These are phyloP conservation scores for Russula ochroleuca DNA, from an alignment of 768 basidiomycete genomes.

Conservation along the genomic window DNA sequence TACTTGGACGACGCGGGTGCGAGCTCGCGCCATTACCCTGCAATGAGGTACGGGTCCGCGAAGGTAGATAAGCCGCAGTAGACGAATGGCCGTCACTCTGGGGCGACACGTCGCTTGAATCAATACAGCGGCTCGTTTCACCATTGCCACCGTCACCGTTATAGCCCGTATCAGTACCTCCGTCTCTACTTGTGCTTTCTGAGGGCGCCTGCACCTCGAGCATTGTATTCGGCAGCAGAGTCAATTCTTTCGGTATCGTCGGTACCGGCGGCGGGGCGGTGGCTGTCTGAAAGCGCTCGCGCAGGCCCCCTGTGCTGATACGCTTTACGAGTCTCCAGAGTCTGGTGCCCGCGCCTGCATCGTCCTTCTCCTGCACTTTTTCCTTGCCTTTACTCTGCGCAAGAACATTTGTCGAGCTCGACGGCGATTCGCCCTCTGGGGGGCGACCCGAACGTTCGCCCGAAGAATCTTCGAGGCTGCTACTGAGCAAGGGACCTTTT, in stretches of 20 bases:
- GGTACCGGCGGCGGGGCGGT: slow-evolving; percentile 51
- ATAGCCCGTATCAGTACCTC: slow-evolving; percentile 2
- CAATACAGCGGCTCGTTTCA: slow-evolving; percentile 29
- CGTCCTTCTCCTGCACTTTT: slow-evolving; percentile 31
- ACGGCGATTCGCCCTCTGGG: slow-evolving; percentile 1
- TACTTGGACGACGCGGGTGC: slow-evolving; percentile 38
- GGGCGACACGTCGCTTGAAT: slow-evolving; percentile 31
- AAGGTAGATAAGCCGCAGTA: slow-evolving; percentile 23
- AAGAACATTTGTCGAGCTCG: background rate
- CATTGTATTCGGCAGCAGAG: slow-evolving; percentile 22
- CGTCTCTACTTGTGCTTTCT: background rate
- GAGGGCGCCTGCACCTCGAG: slow-evolving; percentile 30
- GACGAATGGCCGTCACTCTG: slow-evolving; percentile 7
- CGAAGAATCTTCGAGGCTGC: background rate
- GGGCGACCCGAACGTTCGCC: background rate
- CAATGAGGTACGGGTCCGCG: slow-evolving; percentile 7
- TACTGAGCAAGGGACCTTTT: background rate
- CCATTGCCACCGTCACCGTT: background rate
- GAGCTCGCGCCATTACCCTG: background rate
- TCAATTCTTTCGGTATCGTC: slow-evolving; percentile 47
- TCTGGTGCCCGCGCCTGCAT: slow-evolving; percentile 37
- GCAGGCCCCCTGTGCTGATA: slow-evolving; percentile 58
- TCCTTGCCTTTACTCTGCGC: slow-evolving; percentile 24
- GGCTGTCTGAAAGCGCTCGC: slow-evolving; percentile 46
- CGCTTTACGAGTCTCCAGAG: slow-evolving; percentile 70